Base-by-base conservation (phyloP, 2,329 filamentous ascomycete genomes). In the Coniochaeta hoffmannii region DNA sequence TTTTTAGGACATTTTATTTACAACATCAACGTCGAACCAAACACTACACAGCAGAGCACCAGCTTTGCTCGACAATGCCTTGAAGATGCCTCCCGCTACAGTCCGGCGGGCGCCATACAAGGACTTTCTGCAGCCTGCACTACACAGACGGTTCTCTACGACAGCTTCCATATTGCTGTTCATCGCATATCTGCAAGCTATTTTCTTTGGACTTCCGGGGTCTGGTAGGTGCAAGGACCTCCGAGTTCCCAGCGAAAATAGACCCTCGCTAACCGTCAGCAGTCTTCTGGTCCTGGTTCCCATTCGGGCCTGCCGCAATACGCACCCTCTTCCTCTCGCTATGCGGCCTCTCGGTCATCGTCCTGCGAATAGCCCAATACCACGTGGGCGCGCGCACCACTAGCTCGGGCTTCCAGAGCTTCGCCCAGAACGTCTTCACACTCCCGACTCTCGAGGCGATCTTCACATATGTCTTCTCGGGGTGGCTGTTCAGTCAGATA, bases 91-190 rank as follows among this genome's bases (percentile, higher is more conserved):
- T 64, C 69, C 68, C 65, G 70, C 72, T 66, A 75, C 72, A 68
- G 78, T 75, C 73, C 83, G 76, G 78, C 81, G 69, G 66, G 73
- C 76, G 65, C 76, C 80, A 51, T 96, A 96, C 73, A 88, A 90
- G 77, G 90, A 96, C 74, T 95, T 95, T 70, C 76, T 97, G 63
- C 95, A 93, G 59, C 92, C 93, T 52, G 86, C 88, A 53, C 77
- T 97, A 60, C 93, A 97, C 71, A 81, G 89, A 65, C 84, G 91
- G 65, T 97, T 97, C 72, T 87, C 88, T 51, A 86, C 85, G 60
- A 90, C 90, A 12, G 87, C 88, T 50, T 79, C 82, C 14, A 75
- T 89, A 59, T 77, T 91, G 14, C 73, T 94, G 10, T 72, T 78
- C 50, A 76, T 90, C 55, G 90, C 89, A 66, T 96, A 94, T 69